These are phyloP conservation scores for Pythium myriotylum DNA, from an alignment of 352 stramenopile species.

Conservation along the genomic window DNA sequence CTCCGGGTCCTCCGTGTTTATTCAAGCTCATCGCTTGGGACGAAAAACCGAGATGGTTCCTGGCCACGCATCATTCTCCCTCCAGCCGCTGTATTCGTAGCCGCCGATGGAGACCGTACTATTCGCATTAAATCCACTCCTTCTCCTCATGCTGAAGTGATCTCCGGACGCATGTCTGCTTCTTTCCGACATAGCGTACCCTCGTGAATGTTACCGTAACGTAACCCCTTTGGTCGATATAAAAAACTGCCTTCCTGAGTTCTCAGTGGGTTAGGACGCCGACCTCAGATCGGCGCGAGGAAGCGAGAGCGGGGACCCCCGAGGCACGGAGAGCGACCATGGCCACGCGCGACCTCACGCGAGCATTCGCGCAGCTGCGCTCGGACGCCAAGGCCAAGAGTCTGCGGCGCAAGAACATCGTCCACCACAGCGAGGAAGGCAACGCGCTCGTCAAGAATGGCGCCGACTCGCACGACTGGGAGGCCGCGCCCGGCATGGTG, in stretches of 20 bases:
- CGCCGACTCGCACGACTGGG: slow-evolving; percentile 36
- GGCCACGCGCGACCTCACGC: slow-evolving; percentile 81
- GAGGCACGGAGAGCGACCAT: slow-evolving; percentile 30
- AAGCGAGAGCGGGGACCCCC: neutral
- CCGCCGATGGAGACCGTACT: too few species aligned
- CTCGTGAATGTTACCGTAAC: slow-evolving; percentile 1
- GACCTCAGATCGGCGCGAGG: slow-evolving; percentile 2
- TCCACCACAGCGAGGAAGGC: slow-evolving; percentile 64
- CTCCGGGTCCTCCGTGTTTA: slow-evolving; percentile 94
- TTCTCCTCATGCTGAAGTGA: too few species aligned
- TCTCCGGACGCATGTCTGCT: too few species aligned
- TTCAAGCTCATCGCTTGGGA: slow-evolving; percentile 77
- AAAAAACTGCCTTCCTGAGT: slow-evolving; percentile 29
- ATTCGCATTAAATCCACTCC: too few species aligned
- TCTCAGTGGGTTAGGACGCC: slow-evolving; percentile 20
- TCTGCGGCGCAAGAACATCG: slow-evolving; percentile 84
- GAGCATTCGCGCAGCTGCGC: slow-evolving; percentile 69
- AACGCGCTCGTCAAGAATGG: slow-evolving; percentile 70
- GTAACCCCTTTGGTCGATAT: slow-evolving; percentile 13
- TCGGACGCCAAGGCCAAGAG: slow-evolving; percentile 83
- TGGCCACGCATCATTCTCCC: slow-evolving; percentile 46
- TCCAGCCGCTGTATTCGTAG: slow-evolving; percentile 32
- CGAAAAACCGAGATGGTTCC: slow-evolving; percentile 77
- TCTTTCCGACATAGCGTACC: too few species aligned
- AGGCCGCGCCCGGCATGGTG: slow-evolving; percentile 39